phyloP scores from a whole-genome alignment of 163 green algal species.

The Trebouxia gelatinosa region DNA sequence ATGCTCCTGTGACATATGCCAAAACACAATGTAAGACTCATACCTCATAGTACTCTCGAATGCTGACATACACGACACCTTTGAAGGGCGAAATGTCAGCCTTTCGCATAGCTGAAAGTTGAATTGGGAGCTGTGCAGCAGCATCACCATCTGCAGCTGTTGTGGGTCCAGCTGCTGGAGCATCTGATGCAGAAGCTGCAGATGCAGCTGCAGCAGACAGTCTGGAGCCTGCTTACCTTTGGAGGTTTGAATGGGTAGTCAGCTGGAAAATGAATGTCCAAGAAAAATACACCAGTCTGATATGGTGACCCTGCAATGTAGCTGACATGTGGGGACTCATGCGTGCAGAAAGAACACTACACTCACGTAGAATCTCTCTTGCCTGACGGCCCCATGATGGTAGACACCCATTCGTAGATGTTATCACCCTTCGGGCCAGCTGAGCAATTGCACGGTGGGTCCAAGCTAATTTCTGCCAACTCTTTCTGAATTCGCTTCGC shows the following conservation, averaged over 20 bases:
- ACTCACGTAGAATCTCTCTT: background rate
- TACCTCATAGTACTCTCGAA: constrained; percentile 44
- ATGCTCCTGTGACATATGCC: background rate
- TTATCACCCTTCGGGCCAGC: constrained; percentile 97
- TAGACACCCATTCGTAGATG: constrained; percentile 97
- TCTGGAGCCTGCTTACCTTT: constrained; percentile 64
- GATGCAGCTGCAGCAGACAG: background rate
- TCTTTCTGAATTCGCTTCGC: constrained; percentile 97
- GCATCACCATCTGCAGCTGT: background rate
- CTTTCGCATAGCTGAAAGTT: constrained; percentile 34
- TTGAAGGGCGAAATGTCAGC: constrained; percentile 42
- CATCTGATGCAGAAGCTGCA: background rate
- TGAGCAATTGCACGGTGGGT: constrained; percentile 91
- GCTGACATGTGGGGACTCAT: background rate
- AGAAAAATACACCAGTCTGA: constrained; percentile 90
- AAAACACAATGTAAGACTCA: background rate
- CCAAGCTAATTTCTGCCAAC: constrained; percentile 91
- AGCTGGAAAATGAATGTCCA: constrained; percentile 94
- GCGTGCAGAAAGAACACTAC: background rate
- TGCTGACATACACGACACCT: constrained; percentile 38
- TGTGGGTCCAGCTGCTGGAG: background rate
- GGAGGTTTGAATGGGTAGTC: constrained; percentile 98
- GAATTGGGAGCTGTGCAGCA: constrained; percentile 26
- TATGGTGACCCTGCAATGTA: constrained; percentile 86
- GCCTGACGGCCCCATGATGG: constrained; percentile 88